These are phyloP conservation scores for Ceratocystis huliohia DNA, from an alignment of 2,329 filamentous ascomycete species.

Conservation along the genomic window DNA sequence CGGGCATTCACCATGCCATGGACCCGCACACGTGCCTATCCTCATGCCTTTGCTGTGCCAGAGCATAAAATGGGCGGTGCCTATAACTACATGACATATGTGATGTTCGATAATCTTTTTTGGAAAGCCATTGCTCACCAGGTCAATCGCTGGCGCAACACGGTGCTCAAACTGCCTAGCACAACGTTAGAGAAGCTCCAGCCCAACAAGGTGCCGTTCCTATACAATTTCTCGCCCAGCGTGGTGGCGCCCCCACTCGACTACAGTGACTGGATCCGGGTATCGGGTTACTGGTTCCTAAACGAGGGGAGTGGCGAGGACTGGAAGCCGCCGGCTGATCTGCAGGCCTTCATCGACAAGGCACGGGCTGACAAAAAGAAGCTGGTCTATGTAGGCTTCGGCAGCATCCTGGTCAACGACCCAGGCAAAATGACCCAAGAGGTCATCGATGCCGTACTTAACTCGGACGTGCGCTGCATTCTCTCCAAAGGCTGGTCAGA, in stretches of 20 bases:
- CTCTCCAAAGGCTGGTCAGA: constrained; percentile 97
- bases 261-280: constrained; percentile 93
- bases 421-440: constrained; percentile 78
- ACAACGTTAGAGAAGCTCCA: constrained; percentile 86
- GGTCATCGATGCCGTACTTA: constrained; percentile 81
- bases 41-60: constrained; percentile 88
- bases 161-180: constrained; percentile 60
- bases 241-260: constrained; percentile 92
- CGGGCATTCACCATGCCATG: constrained; percentile 97
- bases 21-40: constrained; percentile 90
- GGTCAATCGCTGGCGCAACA: constrained; percentile 85
- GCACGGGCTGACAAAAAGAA: constrained; percentile 75
- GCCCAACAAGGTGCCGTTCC: constrained; percentile 90
- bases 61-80: constrained; percentile 88
- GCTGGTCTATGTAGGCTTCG: constrained; percentile 92
- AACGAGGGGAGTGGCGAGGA: constrained; percentile 49
- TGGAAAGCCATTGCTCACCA: constrained; percentile 89
- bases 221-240: constrained; percentile 92
- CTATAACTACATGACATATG: constrained; percentile 91
- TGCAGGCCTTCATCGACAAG: constrained; percentile 69
- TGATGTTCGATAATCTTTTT: constrained; percentile 93
- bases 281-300: constrained; percentile 97
- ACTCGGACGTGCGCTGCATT: constrained; percentile 87
- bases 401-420: constrained; percentile 87
- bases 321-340: constrained; percentile 63